A percentile compares a stretch with the other conserved stretches of the same genome.
phyloP scores from a whole-genome alignment of 2,329 filamentous ascomycete species.

The Eutypa lata region DNA sequence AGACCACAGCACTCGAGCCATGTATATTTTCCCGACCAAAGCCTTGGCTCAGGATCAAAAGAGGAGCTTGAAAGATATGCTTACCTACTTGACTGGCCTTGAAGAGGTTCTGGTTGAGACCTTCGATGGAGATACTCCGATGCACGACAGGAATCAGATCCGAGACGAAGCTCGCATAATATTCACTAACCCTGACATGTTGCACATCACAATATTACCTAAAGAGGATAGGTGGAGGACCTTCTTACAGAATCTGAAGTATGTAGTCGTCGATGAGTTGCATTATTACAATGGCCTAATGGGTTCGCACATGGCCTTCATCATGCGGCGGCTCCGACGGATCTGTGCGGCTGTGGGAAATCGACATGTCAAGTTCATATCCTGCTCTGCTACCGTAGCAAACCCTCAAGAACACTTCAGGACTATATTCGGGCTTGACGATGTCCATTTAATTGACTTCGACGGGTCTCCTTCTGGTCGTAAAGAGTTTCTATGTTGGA shows the following conservation, averaged over 20 bases:
- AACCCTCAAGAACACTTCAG: slow-evolving; percentile 91
- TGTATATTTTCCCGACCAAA: slow-evolving; percentile 99
- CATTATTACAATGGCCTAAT: slow-evolving; percentile 97
- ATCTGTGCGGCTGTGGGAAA: slow-evolving; percentile 92
- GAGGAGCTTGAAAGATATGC: slow-evolving; percentile 79
- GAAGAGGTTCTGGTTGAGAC: slow-evolving; percentile 81
- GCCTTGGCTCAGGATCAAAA: slow-evolving; percentile 93
- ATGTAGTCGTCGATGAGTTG: slow-evolving; percentile 86
- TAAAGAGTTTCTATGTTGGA: slow-evolving; percentile 97
- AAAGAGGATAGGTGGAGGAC: slow-evolving; percentile 87
- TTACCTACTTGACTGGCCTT: slow-evolving; percentile 75
- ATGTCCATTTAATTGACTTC: slow-evolving; percentile 79
- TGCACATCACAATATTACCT: slow-evolving; percentile 89
- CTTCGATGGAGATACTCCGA: slow-evolving; percentile 91
- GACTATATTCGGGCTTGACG: slow-evolving; percentile 84
- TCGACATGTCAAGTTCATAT: slow-evolving; percentile 80
- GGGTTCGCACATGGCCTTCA: slow-evolving; percentile 88
- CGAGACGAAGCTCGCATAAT: slow-evolving; percentile 88
- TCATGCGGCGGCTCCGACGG: slow-evolving; percentile 84
- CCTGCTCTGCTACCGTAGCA: slow-evolving; percentile 92
- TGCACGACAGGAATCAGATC: slow-evolving; percentile 73
- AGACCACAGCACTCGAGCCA: slow-evolving; percentile 73
- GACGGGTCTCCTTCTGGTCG: slow-evolving; percentile 90
- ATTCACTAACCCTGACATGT: slow-evolving; percentile 97
- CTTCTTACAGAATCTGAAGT: slow-evolving; percentile 85